phyloP scores from a whole-genome alignment of 345 rosid genomes.

The Populus pruinosa region DNA sequence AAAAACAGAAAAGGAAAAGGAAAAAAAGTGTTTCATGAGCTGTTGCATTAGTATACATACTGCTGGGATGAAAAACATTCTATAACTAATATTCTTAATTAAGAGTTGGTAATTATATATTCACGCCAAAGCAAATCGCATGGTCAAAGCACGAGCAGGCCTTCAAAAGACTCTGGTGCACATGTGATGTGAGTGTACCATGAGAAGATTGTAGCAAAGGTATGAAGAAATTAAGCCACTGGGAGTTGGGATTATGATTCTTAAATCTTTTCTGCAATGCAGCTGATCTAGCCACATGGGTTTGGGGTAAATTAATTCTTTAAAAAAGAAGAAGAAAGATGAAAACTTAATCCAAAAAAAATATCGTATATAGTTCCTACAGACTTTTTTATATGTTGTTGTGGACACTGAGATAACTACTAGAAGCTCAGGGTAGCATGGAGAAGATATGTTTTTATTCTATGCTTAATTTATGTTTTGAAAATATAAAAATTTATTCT shows the following conservation, averaged over 20 bases:
- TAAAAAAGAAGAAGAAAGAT: neutral
- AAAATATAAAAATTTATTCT: too few relatives aligned
- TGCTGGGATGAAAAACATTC: neutral
- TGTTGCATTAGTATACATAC: neutral
- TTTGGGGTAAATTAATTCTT: neutral
- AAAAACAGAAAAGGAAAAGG: neutral
- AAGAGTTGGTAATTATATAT: neutral
- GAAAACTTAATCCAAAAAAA: neutral
- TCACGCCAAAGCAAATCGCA: neutral
- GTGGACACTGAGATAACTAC: too few relatives aligned
- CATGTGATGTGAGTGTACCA: neutral
- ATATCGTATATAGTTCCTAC: neutral
- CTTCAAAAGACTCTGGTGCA: neutral
- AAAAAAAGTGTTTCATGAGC: neutral
- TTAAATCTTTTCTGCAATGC: neutral
- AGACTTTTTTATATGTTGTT: too few relatives aligned
- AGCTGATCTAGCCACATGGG: neutral
- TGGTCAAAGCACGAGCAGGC: neutral
- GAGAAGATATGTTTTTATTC: too few relatives aligned
- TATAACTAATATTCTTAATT: neutral
- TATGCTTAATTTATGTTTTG: too few relatives aligned
- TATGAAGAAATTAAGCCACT: neutral
- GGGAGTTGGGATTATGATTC: neutral
- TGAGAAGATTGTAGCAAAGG: neutral
- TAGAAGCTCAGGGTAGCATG: too few relatives aligned